A percentile compares a stretch with the other conserved stretches of the same genome.
These are phyloP conservation scores for Candida glaebosa DNA, from an alignment of 805 yeast species.

Conservation along the genomic window DNA sequence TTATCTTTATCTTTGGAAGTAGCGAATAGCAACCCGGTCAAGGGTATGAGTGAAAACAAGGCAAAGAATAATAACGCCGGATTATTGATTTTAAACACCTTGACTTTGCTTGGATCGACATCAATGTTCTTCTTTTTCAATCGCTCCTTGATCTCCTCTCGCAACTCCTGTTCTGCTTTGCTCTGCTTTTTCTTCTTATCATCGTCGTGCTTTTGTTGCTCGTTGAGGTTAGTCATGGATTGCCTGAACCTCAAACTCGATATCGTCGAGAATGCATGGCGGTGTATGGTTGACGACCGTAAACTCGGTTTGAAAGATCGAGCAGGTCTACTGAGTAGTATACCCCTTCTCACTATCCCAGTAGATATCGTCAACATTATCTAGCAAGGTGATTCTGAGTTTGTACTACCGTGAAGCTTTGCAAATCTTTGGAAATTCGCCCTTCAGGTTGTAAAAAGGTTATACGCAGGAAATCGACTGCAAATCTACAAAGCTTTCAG, in stretches of 20 bases:
- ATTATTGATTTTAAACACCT: constrained; percentile 23
- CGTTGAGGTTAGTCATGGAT: not conserved
- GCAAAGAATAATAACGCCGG: constrained; percentile 8
- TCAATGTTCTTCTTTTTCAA: constrained; percentile 27
- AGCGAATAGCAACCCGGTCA: constrained; percentile 6
- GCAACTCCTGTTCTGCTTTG: constrained; percentile 29
- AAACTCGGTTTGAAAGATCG: not conserved
- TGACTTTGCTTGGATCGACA: constrained; percentile 26
- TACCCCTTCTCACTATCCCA: constrained; percentile 2
- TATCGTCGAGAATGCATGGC: constrained; percentile 1
- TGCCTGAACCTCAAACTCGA: not conserved
- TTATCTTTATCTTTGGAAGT: constrained; percentile 14
- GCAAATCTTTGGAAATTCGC: not conserved
- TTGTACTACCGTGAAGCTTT: not conserved
- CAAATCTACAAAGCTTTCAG: too few relatives aligned
- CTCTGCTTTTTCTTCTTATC: constrained; percentile 11
- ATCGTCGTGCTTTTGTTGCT: constrained; percentile 8
- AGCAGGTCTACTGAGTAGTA: not conserved
- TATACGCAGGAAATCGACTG: not conserved
- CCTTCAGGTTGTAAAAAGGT: not conserved
- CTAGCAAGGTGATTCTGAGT: too few relatives aligned
- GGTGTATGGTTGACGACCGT: not conserved
- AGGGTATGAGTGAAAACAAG: constrained; percentile 6
- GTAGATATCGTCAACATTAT: constrained; percentile 3
- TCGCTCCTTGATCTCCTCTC: constrained; percentile 31